phyloP scores from a whole-genome alignment of 179 eudicot genomes.

The Spinacia oleracea region DNA sequence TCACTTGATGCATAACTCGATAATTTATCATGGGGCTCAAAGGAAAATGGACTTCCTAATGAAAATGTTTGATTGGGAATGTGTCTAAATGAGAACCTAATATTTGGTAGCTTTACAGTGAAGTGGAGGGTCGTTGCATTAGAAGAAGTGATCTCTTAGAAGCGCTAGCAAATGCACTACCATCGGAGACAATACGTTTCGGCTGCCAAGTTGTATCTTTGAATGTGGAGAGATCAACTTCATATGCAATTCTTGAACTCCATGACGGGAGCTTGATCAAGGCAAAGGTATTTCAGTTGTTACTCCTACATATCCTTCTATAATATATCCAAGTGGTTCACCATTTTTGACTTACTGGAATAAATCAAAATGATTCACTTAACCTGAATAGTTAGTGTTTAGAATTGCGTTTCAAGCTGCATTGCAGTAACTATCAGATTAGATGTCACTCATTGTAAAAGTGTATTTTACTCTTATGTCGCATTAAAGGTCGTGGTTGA shows the following conservation, averaged over 20 bases:
- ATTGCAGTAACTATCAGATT: too few species aligned
- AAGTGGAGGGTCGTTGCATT: conserved; percentile 36
- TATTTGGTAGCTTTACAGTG: conserved; percentile 18
- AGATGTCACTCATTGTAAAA: too few species aligned
- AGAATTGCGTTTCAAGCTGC: too few species aligned
- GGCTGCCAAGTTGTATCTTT: conserved; percentile 39
- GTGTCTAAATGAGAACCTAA: background rate
- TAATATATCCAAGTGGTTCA: too few species aligned
- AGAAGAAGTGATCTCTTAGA: conserved; percentile 32
- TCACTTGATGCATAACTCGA: background rate
- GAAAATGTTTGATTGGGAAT: background rate
- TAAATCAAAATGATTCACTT: background rate
- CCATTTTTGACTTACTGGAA: too few species aligned
- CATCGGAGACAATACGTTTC: conserved; percentile 30
- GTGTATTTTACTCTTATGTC: too few species aligned
- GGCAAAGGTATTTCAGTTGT: conserved; percentile 34
- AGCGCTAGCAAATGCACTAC: conserved; percentile 38
- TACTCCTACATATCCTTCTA: background rate
- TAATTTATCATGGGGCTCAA: background rate
- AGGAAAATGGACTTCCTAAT: background rate
- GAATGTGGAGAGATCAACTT: conserved; percentile 26
- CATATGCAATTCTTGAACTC: conserved; percentile 30
- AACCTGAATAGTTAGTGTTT: background rate
- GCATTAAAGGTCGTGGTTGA: too few species aligned
- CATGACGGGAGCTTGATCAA: conserved; percentile 33